These are phyloP conservation scores for Peronospora farinosa DNA, from an alignment of 352 stramenopile species.

Conservation along the genomic window DNA sequence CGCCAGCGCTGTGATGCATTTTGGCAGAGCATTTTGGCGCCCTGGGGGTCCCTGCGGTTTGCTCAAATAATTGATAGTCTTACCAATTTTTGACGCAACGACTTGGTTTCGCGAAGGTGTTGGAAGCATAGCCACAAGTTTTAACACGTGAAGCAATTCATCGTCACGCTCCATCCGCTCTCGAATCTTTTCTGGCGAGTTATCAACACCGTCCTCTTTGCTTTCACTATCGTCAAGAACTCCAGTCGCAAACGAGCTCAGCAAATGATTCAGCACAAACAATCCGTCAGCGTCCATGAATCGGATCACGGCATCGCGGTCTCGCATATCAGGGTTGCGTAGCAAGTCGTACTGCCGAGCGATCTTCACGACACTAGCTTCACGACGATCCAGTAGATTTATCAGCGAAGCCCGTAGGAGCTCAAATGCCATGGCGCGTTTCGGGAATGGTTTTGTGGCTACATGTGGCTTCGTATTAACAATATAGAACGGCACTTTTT, in stretches of 20 bases:
- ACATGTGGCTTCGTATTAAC: constrained; percentile 33
- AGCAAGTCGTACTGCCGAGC: constrained; percentile 54
- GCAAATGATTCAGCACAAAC: constrained; percentile 47
- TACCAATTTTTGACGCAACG: constrained; percentile 53
- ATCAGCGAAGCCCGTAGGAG: constrained; percentile 48
- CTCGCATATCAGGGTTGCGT: constrained; percentile 51
- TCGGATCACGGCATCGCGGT: constrained; percentile 53
- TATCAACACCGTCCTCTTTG: constrained; percentile 8
- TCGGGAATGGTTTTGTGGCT: constrained; percentile 36
- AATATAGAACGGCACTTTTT: constrained; percentile 38
- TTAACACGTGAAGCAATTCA: constrained; percentile 28
- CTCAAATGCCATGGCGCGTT: constrained; percentile 47
- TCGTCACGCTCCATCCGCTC: constrained; percentile 24
- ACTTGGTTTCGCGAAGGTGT: constrained; percentile 46
- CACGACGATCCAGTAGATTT: constrained; percentile 43
- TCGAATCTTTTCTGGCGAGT: constrained; percentile 1
- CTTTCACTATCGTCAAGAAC: constrained; percentile 22
- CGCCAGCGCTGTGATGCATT: constrained; percentile 40
- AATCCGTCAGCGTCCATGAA: constrained; percentile 58
- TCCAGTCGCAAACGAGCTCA: constrained; percentile 33
- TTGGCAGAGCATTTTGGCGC: constrained; percentile 31
- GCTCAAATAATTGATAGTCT: constrained; percentile 48
- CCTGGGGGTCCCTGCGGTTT: constrained; percentile 38
- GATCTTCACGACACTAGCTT: constrained; percentile 36
- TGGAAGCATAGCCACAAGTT: constrained; percentile 72